phyloP scores from a whole-genome alignment of 1,284 basidiomycete genomes.

The Austroboletus novae-zelandiae region DNA sequence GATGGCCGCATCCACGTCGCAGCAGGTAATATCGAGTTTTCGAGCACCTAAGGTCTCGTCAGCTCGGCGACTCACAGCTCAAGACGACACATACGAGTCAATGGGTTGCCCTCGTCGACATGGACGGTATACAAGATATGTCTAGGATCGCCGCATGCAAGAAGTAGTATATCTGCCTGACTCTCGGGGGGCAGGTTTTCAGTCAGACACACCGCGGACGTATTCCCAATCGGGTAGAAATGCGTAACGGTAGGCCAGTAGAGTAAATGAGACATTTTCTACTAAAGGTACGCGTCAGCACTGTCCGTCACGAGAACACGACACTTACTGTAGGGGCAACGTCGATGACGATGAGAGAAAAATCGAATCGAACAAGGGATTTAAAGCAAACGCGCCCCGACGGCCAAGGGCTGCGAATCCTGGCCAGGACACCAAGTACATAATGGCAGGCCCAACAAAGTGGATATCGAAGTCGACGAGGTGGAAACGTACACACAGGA shows the following conservation, averaged over 20 bases:
- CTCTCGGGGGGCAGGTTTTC: slow-evolving; percentile 45
- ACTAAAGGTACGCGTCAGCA: background rate
- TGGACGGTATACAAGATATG: slow-evolving; percentile 50
- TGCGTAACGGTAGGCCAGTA: slow-evolving; percentile 27
- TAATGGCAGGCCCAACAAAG: too few species aligned
- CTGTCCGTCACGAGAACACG: background rate
- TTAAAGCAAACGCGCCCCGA: too few species aligned
- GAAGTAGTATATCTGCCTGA: slow-evolving; percentile 45
- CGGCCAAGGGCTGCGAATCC: too few species aligned
- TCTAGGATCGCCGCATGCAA: slow-evolving; percentile 58
- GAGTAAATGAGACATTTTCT: slow-evolving; percentile 35
- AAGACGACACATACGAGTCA: slow-evolving; percentile 3
- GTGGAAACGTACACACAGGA: too few species aligned
- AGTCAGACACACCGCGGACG: slow-evolving; percentile 48
- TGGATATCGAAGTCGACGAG: too few species aligned
- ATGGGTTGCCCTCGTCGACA: slow-evolving; percentile 1
- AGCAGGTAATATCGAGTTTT: slow-evolving; percentile 56
- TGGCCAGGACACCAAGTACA: too few species aligned
- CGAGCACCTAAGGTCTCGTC: slow-evolving; percentile 29
- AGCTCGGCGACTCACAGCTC: background rate
- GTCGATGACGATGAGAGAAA: too few species aligned
- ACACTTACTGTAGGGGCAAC: background rate
- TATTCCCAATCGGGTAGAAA: slow-evolving; percentile 61
- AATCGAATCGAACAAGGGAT: too few species aligned
- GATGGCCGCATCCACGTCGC: slow-evolving; percentile 55